Conservation (phyloP, 2,329 filamentous ascomycete genomes). For the Scytalidium sp. region DNA sequence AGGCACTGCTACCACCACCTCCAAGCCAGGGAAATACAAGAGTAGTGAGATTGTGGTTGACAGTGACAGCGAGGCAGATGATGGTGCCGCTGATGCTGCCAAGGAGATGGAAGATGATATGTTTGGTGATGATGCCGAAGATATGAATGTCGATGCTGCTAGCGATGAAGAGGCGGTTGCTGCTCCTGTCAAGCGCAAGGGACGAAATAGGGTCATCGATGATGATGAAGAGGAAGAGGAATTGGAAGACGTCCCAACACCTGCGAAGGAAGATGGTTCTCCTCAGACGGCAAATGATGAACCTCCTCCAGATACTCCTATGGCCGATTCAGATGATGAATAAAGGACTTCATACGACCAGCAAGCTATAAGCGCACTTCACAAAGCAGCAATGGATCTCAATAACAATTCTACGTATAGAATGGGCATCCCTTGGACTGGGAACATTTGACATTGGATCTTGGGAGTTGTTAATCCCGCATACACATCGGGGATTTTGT, state of each 20-base stretch:
- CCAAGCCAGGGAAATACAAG: conserved; percentile 28
- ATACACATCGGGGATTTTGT: no score
- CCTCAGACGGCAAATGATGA: conserved; percentile 22
- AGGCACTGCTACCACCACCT: conserved; percentile 3
- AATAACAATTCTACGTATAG: no score
- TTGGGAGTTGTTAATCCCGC: no score
- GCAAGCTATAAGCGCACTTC: no score
- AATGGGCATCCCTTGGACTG: no score
- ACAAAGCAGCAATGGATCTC: no score
- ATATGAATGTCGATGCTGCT: conserved; percentile 17
- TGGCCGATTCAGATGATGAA: conserved; percentile 23
- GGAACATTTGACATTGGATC: no score
- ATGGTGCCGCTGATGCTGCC: conserved; percentile 24
- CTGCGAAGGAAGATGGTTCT: conserved; percentile 15
- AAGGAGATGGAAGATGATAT: conserved; percentile 24
- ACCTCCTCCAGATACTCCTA: conserved; percentile 21
- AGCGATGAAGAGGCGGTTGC: conserved; percentile 22
- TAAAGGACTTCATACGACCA: no score
- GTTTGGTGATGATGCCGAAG: conserved; percentile 9
- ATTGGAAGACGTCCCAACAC: conserved; percentile 9
- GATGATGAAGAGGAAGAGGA: conserved; percentile 29
- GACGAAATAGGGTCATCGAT: conserved; percentile 20
- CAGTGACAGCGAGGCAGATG: conserved; percentile 28
- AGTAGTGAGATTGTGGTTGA: conserved; percentile 31
- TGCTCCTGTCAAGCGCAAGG: conserved; percentile 19